phyloP scores from a whole-genome alignment of 305 asterid genomes.

The Nicotiana rustica region DNA sequence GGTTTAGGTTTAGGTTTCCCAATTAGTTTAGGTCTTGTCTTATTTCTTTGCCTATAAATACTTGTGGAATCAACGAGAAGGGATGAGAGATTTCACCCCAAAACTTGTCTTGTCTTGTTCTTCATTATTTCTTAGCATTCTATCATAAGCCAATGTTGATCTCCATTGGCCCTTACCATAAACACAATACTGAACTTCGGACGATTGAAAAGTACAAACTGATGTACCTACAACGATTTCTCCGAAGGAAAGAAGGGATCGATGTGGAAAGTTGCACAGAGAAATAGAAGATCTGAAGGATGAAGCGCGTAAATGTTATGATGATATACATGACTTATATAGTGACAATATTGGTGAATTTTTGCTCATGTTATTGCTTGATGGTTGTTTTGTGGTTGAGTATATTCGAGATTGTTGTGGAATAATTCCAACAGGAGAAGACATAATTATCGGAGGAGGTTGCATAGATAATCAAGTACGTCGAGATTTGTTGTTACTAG shows the following conservation, averaged over 20 bases:
- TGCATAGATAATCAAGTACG: conserved; percentile 14
- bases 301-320: not conserved
- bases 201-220: too few species aligned
- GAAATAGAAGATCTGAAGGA: not conserved
- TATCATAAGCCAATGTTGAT: conserved; percentile 35
- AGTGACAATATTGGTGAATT: not conserved
- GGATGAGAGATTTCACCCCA: too few species aligned
- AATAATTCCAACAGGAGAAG: not conserved
- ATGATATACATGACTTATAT: not conserved
- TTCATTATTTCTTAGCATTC: too few species aligned
- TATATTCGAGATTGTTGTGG: not conserved
- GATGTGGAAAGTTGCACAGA: not conserved
- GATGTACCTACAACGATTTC: too few species aligned
- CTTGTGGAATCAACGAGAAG: too few species aligned
- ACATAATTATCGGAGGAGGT: not conserved
- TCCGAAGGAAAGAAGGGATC: not conserved
- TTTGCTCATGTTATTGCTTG: conserved; percentile 27
- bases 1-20: too few species aligned
- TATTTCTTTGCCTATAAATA: too few species aligned
- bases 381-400: conserved; percentile 38
- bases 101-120: too few species aligned
- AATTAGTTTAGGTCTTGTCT: too few species aligned
- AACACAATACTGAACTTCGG: not conserved
- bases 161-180: conserved; percentile 20
- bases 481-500: conserved; percentile 38